Evolutionary conservation across 192 early-diverging fungal genomes (phyloP), one percentile per base, ranked within the genome.

Genomic region (Coemansia sp.): DNA sequence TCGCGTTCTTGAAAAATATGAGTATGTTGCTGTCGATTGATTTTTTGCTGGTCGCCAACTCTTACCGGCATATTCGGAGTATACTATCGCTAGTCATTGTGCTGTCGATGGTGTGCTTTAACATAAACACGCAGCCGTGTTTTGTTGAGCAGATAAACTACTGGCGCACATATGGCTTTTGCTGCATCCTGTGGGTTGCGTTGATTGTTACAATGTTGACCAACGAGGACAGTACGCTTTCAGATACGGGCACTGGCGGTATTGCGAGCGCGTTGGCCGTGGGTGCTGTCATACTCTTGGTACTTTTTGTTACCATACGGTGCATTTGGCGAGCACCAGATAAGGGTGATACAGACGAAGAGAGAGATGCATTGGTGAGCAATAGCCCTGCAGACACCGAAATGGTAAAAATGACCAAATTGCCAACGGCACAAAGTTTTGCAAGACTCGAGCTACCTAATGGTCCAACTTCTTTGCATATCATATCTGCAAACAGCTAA

Each of bases 91-190:
- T 91, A 53, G 72, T 82, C 0, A 89, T 90, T 57, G 74, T 89
- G 20, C 58, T 88, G 23, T 83, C 85, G 7, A 87, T 90, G 87
- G 85, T 86, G 9, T 89, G 87, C 59, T 90, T 88, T 49, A 91
- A 88, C 55, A 87, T 91, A 60, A 85, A 77, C 57, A 83, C 83
- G 54, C 82, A 82, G 54, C 90, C 88, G 3, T 91, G 90, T 51
- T 91, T 90, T 77, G 87, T 88, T 38, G 82, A 87, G 64, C 71
- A 87, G 79, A 87, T 91, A 66, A 91, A 91, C 59, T 89, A 85
- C 42, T 88, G 87, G 78, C 75, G 88, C 47, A 85, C 86, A 5
- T 86, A 76, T 21, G 86, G 86, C 0, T 82, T 89, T 44, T 87
- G 83, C 28, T 85, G 85, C 55, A 88, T 91, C 38, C 60, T 89